Base-by-base conservation (phyloP, 345 rosid species). In the Euphorbia pulcherrima region DNA sequence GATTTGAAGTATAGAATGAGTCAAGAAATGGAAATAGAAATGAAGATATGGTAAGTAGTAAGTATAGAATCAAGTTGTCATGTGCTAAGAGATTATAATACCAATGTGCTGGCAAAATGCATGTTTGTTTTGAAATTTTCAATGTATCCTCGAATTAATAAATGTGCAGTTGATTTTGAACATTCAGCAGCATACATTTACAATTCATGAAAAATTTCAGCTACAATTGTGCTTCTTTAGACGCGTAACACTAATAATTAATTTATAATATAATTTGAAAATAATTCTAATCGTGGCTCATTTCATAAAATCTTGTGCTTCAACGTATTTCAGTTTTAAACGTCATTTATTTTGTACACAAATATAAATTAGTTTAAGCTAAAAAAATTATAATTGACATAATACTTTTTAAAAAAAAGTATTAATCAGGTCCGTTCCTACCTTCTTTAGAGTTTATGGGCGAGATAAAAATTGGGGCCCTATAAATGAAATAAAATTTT, bases 51-150 rank as follows among this genome's bases (percentile, higher is more conserved):
- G 7, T 3, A 44, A 0, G 16, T 44, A 5, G 50, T 44, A 44
- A 12, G 16, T 1, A 44, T 44, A 44, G 50, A 53, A 68, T 57
- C 55, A 30, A 46, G 21, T 33, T 29, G 70, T 48, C 70, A 72
- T 58, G 75, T 72, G 70, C 70, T 46, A 29, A 54, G 40, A 41
- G 17, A 56, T 28, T 47, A 17, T 40, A 47, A 30, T 52, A 5
- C 54, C 67, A 39, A 73, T 78, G 79, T 74, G 61, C 67, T 59
- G 79, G 68, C 74, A 74, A n/a, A n/a, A 52, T 57, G 69, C n/a
- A 64, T 71, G 77, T 47, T 68, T 62, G 70, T 56, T 68, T 63
- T 16, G 50, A 54, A 33, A 46, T 75, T 35, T 44, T 18, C 67
- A 67, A 70, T 28, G 30, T 47, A 44, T 4, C n/a, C n/a, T n/a